These are phyloP conservation scores for Taphrina communis DNA, from an alignment of 1,139 yeast genomes.

Conservation along the genomic window DNA sequence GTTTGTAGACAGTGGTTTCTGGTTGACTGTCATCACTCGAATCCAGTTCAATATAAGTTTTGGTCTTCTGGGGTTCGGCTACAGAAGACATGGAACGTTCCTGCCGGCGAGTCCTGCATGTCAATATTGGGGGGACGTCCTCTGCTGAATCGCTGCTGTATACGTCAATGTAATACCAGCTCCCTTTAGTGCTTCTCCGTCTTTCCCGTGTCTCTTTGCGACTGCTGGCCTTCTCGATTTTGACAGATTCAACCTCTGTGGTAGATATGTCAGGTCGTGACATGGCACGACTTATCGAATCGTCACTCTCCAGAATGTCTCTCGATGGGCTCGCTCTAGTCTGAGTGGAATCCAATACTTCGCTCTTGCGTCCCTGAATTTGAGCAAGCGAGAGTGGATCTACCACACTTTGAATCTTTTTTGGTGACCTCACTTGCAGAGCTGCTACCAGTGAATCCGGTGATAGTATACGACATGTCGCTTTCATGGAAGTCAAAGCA, in stretches of 20 bases:
- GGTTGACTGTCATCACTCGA: slow-evolving; percentile 8
- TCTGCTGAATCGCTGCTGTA: slow-evolving; percentile 12
- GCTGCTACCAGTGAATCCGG: slow-evolving; percentile 14
- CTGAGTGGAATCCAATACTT: neutral
- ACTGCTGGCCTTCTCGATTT: neutral
- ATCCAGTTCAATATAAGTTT: neutral
- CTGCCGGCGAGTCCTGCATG: slow-evolving; percentile 15
- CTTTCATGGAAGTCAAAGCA: neutral
- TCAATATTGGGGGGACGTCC: neutral
- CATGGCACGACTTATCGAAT: neutral
- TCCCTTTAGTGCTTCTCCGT: slow-evolving; percentile 8
- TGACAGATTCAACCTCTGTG: neutral
- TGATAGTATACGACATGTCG: neutral
- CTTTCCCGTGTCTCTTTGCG: neutral
- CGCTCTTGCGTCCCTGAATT: neutral
- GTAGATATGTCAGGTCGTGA: too few relatives aligned
- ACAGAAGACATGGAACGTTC: neutral
- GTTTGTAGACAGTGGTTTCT: neutral
- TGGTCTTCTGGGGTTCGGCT: neutral
- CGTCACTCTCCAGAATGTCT: neutral
- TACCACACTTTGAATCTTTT: neutral
- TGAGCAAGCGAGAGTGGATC: neutral
- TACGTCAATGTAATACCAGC: slow-evolving; percentile 21
- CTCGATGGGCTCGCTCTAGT: neutral
- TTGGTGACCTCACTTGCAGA: slow-evolving; percentile 14